These are phyloP conservation scores for Daldinia sp. DNA, from an alignment of 2,329 filamentous ascomycete species.

Conservation along the genomic window DNA sequence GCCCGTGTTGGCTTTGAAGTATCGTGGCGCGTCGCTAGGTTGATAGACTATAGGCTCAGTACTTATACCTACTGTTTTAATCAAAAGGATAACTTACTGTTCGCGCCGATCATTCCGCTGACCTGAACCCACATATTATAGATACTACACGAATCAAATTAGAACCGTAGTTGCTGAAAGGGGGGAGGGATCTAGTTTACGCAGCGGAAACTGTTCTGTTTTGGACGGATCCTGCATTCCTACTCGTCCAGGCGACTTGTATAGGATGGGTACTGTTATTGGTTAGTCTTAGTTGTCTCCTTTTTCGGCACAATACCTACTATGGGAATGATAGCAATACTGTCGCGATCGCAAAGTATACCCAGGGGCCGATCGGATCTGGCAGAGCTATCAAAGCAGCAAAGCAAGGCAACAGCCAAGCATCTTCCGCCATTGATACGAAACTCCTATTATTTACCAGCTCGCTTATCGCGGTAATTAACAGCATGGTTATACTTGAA, in stretches of 20 bases:
- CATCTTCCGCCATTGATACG: conserved; percentile 56
- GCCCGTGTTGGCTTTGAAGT: conserved; percentile 51
- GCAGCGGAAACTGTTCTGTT: conserved; percentile 61
- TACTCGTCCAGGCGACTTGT: conserved; percentile 65
- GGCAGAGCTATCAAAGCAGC: conserved; percentile 55
- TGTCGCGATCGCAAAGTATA: conserved; percentile 58
- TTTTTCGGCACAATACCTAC: conserved; percentile 36
- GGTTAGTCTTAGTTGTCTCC: neutral
- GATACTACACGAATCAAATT: conserved; percentile 47
- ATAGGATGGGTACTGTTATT: conserved; percentile 57
- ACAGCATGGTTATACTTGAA: conserved; percentile 58
- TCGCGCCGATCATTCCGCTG: conserved; percentile 51
- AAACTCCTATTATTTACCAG: conserved; percentile 58
- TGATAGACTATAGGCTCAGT: conserved; percentile 47
- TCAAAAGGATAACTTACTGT: conserved; percentile 42
- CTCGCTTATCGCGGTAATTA: conserved; percentile 61
- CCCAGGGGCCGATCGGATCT: conserved; percentile 53
- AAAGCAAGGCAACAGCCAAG: conserved; percentile 65
- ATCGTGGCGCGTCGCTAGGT: conserved; percentile 47
- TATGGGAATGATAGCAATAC: conserved; percentile 62
- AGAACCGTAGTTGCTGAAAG: conserved; percentile 33
- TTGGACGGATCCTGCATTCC: conserved; percentile 65
- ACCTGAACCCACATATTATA: conserved; percentile 60
- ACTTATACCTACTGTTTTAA: neutral
- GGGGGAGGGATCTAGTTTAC: conserved; percentile 35